A percentile compares a stretch with the other conserved stretches of the same genome.
These are phyloP conservation scores for Fusarium sacchari DNA, from an alignment of 2,329 filamentous ascomycete species.

Conservation along the genomic window DNA sequence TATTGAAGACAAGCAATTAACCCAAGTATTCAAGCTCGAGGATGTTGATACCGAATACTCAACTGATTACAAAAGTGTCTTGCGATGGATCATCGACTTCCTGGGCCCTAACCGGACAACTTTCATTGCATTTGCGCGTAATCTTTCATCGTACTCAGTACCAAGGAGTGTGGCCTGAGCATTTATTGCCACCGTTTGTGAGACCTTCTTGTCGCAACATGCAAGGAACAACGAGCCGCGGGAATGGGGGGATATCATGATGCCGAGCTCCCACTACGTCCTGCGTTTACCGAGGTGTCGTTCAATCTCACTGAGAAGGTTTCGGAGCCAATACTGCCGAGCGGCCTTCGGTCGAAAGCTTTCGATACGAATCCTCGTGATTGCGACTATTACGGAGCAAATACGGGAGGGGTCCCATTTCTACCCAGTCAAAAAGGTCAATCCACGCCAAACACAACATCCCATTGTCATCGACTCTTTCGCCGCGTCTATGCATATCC, in stretches of 20 bases:
- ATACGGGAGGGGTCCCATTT: not conserved
- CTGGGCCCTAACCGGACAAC: not conserved
- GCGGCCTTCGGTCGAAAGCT: too few species aligned
- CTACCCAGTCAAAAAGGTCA: not conserved
- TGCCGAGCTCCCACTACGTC: not conserved
- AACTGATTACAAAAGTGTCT: not conserved
- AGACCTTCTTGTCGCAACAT: not conserved
- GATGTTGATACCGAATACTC: fast-evolving
- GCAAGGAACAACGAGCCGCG: too few species aligned
- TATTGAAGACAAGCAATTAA: not conserved
- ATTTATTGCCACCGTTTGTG: not conserved
- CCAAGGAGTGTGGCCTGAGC: not conserved
- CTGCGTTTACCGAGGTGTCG: not conserved
- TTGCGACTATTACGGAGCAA: not conserved
- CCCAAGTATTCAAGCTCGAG: not conserved
- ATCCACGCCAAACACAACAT: not conserved
- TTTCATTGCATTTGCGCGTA: not conserved
- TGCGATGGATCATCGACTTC: not conserved
- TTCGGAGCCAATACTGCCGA: not conserved
- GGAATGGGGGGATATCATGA: not conserved
- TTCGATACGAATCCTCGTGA: not conserved
- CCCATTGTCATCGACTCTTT: not conserved
- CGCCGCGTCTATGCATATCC: not conserved
- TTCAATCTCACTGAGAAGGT: not conserved
- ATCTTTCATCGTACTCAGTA: not conserved